Evolutionary conservation across 495 filamentous ascomycete species (phyloP).

Genomic region (Rhypophila decipiens): DNA sequence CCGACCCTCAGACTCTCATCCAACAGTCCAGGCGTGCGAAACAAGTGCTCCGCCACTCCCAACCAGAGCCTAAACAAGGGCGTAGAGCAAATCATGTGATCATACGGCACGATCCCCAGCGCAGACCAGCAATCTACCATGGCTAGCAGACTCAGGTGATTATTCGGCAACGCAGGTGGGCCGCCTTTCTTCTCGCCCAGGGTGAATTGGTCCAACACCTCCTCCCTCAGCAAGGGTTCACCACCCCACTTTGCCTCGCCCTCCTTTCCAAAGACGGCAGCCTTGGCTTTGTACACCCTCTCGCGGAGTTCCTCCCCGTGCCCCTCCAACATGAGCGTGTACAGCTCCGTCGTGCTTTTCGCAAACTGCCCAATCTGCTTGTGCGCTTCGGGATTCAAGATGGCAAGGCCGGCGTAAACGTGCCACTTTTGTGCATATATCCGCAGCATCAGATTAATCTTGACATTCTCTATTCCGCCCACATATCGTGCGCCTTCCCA

Average conservation of each 20-base stretch:
- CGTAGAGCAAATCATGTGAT: conserved; percentile 99
- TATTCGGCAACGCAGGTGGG: conserved; percentile 67
- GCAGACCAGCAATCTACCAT: conserved; percentile 99
- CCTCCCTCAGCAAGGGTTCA: conserved; percentile 68
- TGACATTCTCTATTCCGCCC: conserved; percentile 97
- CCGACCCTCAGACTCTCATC: conserved; percentile 83
- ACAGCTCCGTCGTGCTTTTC: conserved; percentile 83
- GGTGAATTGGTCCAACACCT: conserved; percentile 81
- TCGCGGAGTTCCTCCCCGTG: conserved; percentile 68
- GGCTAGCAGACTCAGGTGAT: conserved; percentile 86
- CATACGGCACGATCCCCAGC: conserved; percentile 88
- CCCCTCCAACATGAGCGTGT: conserved; percentile 90
- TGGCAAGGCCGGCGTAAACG: conserved; percentile 94
- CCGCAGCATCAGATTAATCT: conserved; percentile 94
- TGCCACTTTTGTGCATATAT: conserved; percentile 99
- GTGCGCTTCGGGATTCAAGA: conserved; percentile 87
- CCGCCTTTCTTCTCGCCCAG: conserved; percentile 44
- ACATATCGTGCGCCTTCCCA: conserved; percentile 93
- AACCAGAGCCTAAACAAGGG: conserved; percentile 98
- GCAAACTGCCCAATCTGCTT: conserved; percentile 93
- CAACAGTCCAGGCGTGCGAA: conserved; percentile 75
- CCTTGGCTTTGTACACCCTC: conserved; percentile 72
- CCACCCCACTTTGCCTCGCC: conserved; percentile 41
- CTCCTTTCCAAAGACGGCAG: conserved; percentile 66
- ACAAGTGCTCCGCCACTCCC: conserved; percentile 94